These are phyloP conservation scores for Aspergillus pseudotamarii DNA, from an alignment of 2,329 filamentous ascomycete genomes.

Conservation along the genomic window DNA sequence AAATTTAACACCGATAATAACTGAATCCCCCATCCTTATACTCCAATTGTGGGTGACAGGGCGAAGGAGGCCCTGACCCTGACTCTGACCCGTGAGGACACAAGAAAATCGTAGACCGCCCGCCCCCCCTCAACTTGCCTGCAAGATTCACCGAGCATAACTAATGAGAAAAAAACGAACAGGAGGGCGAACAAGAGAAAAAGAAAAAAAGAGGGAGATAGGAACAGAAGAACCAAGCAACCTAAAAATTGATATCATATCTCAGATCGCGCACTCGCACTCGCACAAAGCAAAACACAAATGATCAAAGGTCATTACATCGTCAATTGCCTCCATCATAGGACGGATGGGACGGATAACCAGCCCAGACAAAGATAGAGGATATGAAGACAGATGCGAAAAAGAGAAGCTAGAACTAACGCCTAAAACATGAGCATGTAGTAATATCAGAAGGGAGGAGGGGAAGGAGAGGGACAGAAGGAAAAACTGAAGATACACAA, in stretches of 20 bases:
- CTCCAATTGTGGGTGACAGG: not conserved
- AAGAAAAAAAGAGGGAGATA: slow-evolving; percentile 6
- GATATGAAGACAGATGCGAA: slow-evolving; percentile 15
- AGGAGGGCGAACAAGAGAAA: not conserved
- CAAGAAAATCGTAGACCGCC: not conserved
- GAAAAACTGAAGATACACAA: slow-evolving; percentile 8
- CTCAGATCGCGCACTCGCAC: not conserved
- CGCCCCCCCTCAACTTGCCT: not conserved
- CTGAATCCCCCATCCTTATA: not conserved
- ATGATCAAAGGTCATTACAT: slow-evolving; percentile 32
- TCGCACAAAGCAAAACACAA: not conserved
- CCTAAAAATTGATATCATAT: not conserved
- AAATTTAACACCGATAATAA: not conserved
- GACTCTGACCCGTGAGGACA: not conserved
- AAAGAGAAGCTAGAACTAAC: slow-evolving; percentile 13
- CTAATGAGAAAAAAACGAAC: not conserved
- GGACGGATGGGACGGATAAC: slow-evolving; percentile 12
- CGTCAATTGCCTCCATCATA: slow-evolving; percentile 27
- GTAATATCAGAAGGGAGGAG: slow-evolving; percentile 3
- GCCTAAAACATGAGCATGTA: not conserved
- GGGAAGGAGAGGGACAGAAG: slow-evolving; percentile 13
- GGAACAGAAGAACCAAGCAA: slow-evolving; percentile 9
- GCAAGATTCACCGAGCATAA: not conserved
- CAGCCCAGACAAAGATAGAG: slow-evolving; percentile 9
- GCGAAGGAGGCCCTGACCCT: too few relatives aligned